Conservation (phyloP, 371 early-diverging fungal genomes). For the Vairimorpha necatrix region DNA sequence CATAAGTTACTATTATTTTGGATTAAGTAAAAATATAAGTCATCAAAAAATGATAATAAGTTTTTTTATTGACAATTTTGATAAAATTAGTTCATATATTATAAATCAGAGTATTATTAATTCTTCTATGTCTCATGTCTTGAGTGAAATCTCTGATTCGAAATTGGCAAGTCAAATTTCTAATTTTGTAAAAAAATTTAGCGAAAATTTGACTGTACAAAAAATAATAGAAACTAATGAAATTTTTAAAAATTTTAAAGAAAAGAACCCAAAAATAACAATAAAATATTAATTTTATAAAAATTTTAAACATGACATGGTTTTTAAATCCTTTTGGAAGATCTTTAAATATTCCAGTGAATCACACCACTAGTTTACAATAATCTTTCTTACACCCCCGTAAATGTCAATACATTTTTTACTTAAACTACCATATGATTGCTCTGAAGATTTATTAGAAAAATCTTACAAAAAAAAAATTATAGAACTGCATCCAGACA, state of each 20-base stretch:
- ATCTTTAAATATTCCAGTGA: too few species aligned
- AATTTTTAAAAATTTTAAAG: neutral
- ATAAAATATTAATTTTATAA: neutral
- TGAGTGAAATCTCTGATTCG: neutral
- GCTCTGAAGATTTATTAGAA: neutral
- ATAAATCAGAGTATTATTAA: slow-evolving; percentile 13
- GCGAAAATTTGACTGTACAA: neutral
- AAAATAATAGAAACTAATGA: slow-evolving; percentile 7
- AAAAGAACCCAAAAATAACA: neutral
- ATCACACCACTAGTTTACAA: too few species aligned
- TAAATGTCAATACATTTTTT: slow-evolving; percentile 11
- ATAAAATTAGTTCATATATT: neutral
- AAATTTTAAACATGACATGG: neutral
- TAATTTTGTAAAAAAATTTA: neutral
- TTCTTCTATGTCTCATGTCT: neutral
- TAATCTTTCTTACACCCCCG: too few species aligned
- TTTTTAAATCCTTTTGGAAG: too few species aligned
- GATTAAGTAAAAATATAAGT: neutral
- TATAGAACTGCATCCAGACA: neutral
- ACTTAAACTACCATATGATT: neutral
- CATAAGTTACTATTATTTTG: neutral
- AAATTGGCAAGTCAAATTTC: neutral
- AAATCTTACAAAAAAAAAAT: slow-evolving; percentile 7
- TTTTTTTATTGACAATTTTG: slow-evolving; percentile 6
- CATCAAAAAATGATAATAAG: neutral